Base-by-base conservation (phyloP, 805 yeast species). In the Nadsonia fulvescens region DNA sequence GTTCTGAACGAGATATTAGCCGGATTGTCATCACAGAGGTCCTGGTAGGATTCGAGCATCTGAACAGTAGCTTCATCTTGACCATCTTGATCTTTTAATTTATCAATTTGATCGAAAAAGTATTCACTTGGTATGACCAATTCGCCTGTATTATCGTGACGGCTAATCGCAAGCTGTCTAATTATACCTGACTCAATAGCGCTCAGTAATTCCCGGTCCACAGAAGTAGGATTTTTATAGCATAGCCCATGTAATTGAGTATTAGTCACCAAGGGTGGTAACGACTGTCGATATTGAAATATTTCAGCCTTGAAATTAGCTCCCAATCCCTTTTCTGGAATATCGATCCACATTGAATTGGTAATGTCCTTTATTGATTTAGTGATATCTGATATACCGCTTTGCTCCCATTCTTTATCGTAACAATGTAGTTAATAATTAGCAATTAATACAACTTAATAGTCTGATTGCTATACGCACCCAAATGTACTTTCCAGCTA, bases 181-280 rank as follows among this genome's bases (percentile, higher is more conserved):
- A 53, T 28, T 6, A 18, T 18, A 4, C 52, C 52, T 3, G 21
- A 24, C n/a, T 32, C 29, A 15, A 33, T 31, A 9, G 37, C 37
- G 12, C 32, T 20, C 13, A 32, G 36, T 5, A 54, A 23, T 15
- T 40, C 47, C 1, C 53, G 44, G 24, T 54, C 60, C 2, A 55
- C 45, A 12, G 31, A 35, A 3, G 60, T 54, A 3, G 54, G 42
- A n/a, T 39, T 31, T 11, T 34, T 32, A 2, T 53, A 47, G 29
- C 38, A 49, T 3, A 54, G 33, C 3, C 56, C 52, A 27, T 51
- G 46, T 9, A 53, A 25, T 18, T 52, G 56, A 9, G 43, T 40
- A 6, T 43, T 31, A 31, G 41, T 35, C 8, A 45, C 52, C 15
- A 46, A 25, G 5, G 44, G 46, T 3, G 57, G 54, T n/a, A 47